Conservation (phyloP, 2,329 filamentous ascomycete genomes). For the Colletotrichum caudatum region DNA sequence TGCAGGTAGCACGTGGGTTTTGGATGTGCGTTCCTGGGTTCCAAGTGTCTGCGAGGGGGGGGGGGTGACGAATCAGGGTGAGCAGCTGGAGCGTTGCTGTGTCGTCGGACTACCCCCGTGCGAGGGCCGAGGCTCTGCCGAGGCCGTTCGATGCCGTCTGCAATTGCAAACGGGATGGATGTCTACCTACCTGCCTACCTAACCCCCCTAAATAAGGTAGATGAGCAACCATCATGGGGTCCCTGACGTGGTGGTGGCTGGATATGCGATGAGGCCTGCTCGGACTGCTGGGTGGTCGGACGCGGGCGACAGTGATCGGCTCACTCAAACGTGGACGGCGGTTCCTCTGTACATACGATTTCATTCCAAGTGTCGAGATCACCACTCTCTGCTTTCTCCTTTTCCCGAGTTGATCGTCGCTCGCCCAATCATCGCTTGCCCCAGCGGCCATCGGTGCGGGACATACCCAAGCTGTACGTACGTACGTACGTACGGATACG, state of each 20-base stretch:
- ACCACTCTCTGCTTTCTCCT: background rate
- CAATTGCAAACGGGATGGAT: slow-evolving; percentile 22
- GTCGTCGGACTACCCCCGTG: background rate
- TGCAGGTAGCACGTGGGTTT: slow-evolving; percentile 28
- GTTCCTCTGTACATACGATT: slow-evolving; percentile 7
- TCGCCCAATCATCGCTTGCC: slow-evolving; percentile 14
- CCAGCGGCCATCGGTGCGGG: background rate
- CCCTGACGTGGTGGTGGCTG: background rate
- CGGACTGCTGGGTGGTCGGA: background rate
- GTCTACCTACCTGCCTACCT: background rate
- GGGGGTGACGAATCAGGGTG: slow-evolving; percentile 16
- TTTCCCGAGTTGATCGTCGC: background rate
- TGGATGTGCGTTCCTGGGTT: slow-evolving; percentile 25
- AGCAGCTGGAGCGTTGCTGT: background rate
- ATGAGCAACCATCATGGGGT: background rate
- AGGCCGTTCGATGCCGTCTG: background rate
- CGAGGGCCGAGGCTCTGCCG: background rate
- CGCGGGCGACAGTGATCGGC: slow-evolving; percentile 4
- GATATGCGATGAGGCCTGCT: background rate
- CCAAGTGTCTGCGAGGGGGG: slow-evolving; percentile 7
- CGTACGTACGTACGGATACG: no score
- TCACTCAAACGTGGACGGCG: background rate
- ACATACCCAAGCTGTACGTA: no score
- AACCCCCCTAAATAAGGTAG: no score
- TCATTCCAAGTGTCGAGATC: background rate